Evolutionary conservation across 345 rosid species (phyloP).

Genomic region (Acer saccharum): DNA sequence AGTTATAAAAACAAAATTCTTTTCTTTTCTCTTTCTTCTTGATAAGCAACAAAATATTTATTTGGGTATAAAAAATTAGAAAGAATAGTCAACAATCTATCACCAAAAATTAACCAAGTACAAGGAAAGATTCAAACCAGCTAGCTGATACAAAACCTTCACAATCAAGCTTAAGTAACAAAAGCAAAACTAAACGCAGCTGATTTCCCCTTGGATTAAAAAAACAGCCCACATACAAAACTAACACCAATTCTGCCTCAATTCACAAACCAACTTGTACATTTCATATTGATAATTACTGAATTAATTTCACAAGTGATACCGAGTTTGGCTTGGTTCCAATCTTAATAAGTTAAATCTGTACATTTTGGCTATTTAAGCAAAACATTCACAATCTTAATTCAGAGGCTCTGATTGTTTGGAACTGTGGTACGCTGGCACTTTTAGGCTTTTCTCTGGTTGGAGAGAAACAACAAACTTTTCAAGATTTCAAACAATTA

Average conservation of each 20-base stretch:
- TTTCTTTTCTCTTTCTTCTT: neutral
- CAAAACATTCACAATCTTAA: too few species aligned
- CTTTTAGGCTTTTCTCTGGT: too few species aligned
- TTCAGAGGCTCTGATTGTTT: too few species aligned
- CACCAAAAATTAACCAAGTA: neutral
- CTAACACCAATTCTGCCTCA: neutral
- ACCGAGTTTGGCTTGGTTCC: too few species aligned
- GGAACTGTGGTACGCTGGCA: too few species aligned
- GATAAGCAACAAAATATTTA: neutral
- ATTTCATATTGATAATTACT: too few species aligned
- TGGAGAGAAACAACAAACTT: too few species aligned
- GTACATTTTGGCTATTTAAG: neutral
- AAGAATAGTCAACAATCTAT: neutral
- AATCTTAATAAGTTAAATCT: neutral
- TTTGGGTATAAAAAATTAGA: neutral
- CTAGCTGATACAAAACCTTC: neutral
- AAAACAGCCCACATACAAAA: neutral
- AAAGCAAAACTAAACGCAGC: neutral
- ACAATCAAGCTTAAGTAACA: neutral
- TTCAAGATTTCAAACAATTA: too few species aligned
- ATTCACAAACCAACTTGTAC: neutral
- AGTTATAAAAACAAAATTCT: neutral
- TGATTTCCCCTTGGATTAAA: neutral
- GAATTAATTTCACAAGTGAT: too few species aligned
- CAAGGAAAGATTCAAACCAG: neutral